These are phyloP conservation scores for Ilyonectria mors-panacis DNA, from an alignment of 2,329 filamentous ascomycete genomes.

Conservation along the genomic window DNA sequence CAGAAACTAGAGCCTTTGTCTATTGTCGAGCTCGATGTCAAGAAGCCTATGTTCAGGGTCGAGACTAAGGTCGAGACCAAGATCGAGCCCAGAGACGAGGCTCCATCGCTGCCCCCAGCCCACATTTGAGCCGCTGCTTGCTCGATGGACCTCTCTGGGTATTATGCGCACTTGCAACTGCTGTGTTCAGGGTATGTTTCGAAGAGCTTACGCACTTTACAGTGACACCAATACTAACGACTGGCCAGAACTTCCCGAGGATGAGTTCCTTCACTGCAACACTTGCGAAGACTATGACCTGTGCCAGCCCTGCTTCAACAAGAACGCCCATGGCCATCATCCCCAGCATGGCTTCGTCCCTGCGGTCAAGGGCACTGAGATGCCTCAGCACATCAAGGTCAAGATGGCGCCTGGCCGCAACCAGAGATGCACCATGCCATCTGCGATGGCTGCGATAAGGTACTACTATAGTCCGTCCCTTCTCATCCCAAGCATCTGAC, in stretches of 20 bases:
- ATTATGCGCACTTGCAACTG: conserved; percentile 78
- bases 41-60: conserved; percentile 39
- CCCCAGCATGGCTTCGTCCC: conserved; percentile 86
- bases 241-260: conserved; percentile 76
- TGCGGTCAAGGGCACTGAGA: conserved; percentile 73
- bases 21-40: conserved; percentile 40
- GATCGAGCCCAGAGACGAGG: conserved; percentile 34
- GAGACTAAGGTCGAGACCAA: conserved; percentile 32
- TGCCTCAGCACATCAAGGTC: conserved; percentile 73
- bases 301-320: conserved; percentile 85
- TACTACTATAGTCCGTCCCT: not conserved
- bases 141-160: conserved; percentile 41
- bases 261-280: conserved; percentile 87
- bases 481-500: not conserved
- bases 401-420: conserved; percentile 87
- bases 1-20: conserved; percentile 32
- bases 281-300: conserved; percentile 93
- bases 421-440: conserved; percentile 83
- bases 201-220: not conserved
- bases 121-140: conserved; percentile 38
- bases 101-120: conserved; percentile 35
- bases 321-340: conserved; percentile 88
- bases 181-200: conserved; percentile 63
- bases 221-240: conserved; percentile 29
- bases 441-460: conserved; percentile 92